These are phyloP conservation scores for Pythium pyrilobum DNA, from an alignment of 352 stramenopile genomes.

Conservation along the genomic window DNA sequence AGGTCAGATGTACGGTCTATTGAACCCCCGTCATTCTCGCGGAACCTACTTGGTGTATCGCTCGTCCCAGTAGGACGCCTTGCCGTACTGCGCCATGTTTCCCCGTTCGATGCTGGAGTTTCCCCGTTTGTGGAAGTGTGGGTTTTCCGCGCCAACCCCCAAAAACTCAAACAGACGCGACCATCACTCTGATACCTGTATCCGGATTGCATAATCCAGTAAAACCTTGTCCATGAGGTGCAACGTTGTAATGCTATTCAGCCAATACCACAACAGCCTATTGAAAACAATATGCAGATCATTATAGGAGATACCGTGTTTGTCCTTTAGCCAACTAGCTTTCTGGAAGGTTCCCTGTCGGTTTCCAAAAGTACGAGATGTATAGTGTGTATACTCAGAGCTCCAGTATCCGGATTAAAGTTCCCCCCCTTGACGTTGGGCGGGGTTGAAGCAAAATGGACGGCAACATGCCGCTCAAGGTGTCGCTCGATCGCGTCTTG, in stretches of 20 bases:
- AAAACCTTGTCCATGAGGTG: constrained; percentile 7
- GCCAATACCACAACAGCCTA: no score
- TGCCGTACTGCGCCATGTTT: constrained; percentile 89
- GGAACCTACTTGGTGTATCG: constrained; percentile 89
- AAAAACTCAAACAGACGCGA: constrained; percentile 9
- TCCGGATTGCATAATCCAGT: constrained; percentile 5
- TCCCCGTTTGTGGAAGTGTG: constrained; percentile 13
- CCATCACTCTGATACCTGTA: constrained; percentile 15
- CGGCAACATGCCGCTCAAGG: neutral
- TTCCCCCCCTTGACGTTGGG: neutral
- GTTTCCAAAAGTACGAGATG: no score
- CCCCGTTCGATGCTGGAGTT: neutral
- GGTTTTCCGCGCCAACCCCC: neutral
- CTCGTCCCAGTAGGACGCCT: constrained; percentile 93
- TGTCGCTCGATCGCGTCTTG: constrained; percentile 53
- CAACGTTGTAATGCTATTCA: neutral
- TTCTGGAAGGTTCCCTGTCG: constrained; percentile 14
- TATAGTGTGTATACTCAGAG: neutral
- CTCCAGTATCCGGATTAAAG: constrained; percentile 4
- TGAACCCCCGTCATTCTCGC: no score
- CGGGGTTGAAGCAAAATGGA: neutral
- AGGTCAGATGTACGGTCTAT: no score
- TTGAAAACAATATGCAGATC: no score
- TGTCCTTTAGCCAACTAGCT: neutral
- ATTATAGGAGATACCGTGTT: neutral